Percentiles rank a stretch among this genome's conserved stretches.
phyloP scores from a whole-genome alignment of 2,329 filamentous ascomycete species.

The Emergomyces pasteurianus region DNA sequence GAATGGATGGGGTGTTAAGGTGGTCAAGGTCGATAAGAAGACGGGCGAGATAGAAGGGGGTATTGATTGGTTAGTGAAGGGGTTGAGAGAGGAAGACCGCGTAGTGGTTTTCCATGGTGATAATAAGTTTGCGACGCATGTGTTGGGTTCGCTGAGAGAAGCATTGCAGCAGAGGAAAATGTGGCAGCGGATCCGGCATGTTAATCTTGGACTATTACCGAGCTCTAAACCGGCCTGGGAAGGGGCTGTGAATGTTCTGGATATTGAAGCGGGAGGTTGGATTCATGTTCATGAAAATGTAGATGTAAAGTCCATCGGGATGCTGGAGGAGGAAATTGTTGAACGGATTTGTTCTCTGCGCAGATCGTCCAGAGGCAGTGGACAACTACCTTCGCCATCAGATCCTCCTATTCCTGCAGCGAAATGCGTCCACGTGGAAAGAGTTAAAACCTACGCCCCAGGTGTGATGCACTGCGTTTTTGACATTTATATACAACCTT shows the following conservation, averaged over 20 bases:
- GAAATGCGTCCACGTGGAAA: constrained; percentile 33
- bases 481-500: constrained; percentile 34
- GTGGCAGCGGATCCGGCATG: constrained; percentile 38
- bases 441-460: constrained; percentile 50
- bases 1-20: constrained; percentile 54
- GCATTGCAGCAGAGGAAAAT: constrained; percentile 20
- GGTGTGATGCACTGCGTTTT: constrained; percentile 52
- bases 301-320: constrained; percentile 33
- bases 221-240: constrained; percentile 39
- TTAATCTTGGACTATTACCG: constrained; percentile 48
- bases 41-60: constrained; percentile 18
- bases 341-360: constrained; percentile 26
- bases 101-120: constrained; percentile 60
- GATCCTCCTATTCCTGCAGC: background rate
- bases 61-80: constrained; percentile 22
- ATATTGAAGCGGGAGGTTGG: constrained; percentile 40
- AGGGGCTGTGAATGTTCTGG: constrained; percentile 38
- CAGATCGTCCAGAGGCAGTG: constrained; percentile 10
- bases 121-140: constrained; percentile 44
- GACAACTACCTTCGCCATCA: background rate
- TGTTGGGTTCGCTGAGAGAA: constrained; percentile 23
- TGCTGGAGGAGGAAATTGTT: constrained; percentile 27
- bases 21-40: constrained; percentile 35
- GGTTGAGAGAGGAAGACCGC: constrained; percentile 33
- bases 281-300: constrained; percentile 52